Conservation (phyloP, 108 stramenopile species). For the Stephanodiscus triporus region DNA sequence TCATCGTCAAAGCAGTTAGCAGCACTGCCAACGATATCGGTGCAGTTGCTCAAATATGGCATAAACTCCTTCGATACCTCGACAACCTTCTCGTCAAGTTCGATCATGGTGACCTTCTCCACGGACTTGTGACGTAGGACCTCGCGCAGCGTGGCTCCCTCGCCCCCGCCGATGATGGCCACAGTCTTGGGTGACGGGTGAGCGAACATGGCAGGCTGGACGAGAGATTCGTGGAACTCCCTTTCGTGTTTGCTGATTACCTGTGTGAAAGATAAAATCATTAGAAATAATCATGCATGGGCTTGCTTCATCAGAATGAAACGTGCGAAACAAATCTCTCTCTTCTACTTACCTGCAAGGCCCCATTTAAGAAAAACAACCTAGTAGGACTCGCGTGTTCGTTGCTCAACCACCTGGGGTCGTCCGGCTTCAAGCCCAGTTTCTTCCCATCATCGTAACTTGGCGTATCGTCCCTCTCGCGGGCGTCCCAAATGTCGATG, state of each 20-base stretch:
- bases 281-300: background rate
- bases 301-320: background rate
- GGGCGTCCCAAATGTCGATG: constrained; percentile 86
- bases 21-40: constrained; percentile 73
- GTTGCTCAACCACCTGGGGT: constrained; percentile 75
- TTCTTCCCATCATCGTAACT: constrained; percentile 65
- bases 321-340: background rate
- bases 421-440: constrained; percentile 62
- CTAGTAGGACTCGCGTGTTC: constrained; percentile 67
- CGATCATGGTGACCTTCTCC: constrained; percentile 84
- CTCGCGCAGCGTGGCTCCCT: constrained; percentile 89
- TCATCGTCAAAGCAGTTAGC: constrained; percentile 73
- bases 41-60: constrained; percentile 66
- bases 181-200: constrained; percentile 84
- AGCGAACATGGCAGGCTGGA: constrained; percentile 93
- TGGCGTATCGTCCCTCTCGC: constrained; percentile 71
- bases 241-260: constrained; percentile 50
- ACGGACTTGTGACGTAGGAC: constrained; percentile 89
- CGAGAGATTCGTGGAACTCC: constrained; percentile 90
- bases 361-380: constrained; percentile 74
- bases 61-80: constrained; percentile 70
- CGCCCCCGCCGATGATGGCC: constrained; percentile 88
- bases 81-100: constrained; percentile 78
- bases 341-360: constrained; percentile 44
- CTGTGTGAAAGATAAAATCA: constrained; percentile 43